Evolutionary conservation across 176 grass and related monocot genomes (phyloP), one percentile per base, ranked within the genome.

Genomic region (Puya raimondii): DNA sequence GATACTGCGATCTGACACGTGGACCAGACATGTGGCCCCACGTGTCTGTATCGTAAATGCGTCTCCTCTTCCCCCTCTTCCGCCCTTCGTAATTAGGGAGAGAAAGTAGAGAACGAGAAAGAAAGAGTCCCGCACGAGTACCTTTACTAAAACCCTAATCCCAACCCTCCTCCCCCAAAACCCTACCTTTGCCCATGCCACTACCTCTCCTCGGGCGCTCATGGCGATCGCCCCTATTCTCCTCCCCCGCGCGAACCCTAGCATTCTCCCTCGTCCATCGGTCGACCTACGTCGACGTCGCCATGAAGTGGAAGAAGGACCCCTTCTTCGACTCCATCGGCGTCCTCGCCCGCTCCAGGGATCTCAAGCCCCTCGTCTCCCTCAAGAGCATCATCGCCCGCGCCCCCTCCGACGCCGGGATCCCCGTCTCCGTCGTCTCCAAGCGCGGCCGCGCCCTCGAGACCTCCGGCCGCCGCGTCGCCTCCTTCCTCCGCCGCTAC

Each of bases 271-370:
- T 58, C 18, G 48, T 69, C 70, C 72, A 82, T 65, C 77, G 73
- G 18, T 82, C 82, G 50, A 80, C 56, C 14, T 91, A 91, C 70
- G 80, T 96, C 70, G 72, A 91, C 58, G 87, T 79, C 61, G 87
- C 26, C 72, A 96, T 96, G 87, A 79, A 86, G 72, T 79, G 87
- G 91, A 91, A 88, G 87, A 96, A 96, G 85, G 87, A 91, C 56
- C 33, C 67, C 0, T 91, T 76, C 11, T 96, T 76, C 63, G 87
- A 96, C 20, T 79, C 33, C 64, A 54, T 91, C 63, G 63, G 82
- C 26, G 65, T 85, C 48, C 82, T 96, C 49, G 64, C 82, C 47
- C 75, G 82, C 63, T 68, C 76, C 64, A 81, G 73, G 22, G 87
- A 96, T 51, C 85, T 91, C 54, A 82, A 74, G 22, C 80, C 85